phyloP scores from a whole-genome alignment of 1,139 yeast species.

The Taphrina wiesneri region DNA sequence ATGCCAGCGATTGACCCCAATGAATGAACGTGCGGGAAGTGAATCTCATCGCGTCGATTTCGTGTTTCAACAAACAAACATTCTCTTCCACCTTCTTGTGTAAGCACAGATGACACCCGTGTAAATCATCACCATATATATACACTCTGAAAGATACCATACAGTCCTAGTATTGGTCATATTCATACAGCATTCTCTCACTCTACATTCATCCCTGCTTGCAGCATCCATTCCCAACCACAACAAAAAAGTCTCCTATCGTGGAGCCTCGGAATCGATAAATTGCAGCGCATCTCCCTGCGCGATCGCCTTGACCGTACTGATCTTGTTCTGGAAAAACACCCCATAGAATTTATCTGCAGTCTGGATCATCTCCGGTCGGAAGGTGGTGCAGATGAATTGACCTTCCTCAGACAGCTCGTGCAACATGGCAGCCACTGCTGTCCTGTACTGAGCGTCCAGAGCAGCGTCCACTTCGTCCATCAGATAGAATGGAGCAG shows the following conservation, averaged over 20 bases:
- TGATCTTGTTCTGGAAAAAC: constrained; percentile 76
- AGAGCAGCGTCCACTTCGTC: constrained; percentile 96
- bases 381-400: constrained; percentile 91
- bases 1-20: too few relatives aligned
- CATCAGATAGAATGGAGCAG: constrained; percentile 93
- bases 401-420: constrained; percentile 70
- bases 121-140: too few relatives aligned
- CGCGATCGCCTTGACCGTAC: constrained; percentile 70
- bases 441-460: constrained; percentile 86
- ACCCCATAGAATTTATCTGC: constrained; percentile 90
- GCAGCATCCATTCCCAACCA: background rate
- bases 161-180: too few relatives aligned
- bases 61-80: too few relatives aligned
- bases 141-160: too few relatives aligned
- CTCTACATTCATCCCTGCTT: background rate
- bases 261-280: constrained; percentile 52
- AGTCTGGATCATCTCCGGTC: constrained; percentile 86
- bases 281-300: constrained; percentile 75
- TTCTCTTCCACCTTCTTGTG: too few relatives aligned
- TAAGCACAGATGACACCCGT: too few relatives aligned
- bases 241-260: background rate
- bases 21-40: too few relatives aligned
- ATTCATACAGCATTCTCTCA: background rate
- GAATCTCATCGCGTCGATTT: too few relatives aligned
- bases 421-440: constrained; percentile 77